These are phyloP conservation scores for Curvularia lunata DNA, from an alignment of 2,329 filamentous ascomycete species.

Conservation along the genomic window DNA sequence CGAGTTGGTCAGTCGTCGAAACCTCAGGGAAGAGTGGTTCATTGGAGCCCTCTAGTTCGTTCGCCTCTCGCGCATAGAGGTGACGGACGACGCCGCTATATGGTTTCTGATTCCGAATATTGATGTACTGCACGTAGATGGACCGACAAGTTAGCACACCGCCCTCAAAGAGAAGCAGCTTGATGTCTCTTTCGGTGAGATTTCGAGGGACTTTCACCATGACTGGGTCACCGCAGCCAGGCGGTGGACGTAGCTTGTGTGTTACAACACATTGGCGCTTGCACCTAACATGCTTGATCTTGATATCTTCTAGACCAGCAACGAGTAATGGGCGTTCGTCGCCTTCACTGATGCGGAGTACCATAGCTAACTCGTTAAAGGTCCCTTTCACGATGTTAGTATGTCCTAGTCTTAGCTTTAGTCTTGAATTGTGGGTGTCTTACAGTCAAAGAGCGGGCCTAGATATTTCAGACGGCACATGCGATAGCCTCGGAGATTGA, in stretches of 20 bases:
- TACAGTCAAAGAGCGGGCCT: slow-evolving; percentile 27
- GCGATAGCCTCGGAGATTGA: slow-evolving; percentile 28
- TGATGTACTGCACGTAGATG: slow-evolving; percentile 2
- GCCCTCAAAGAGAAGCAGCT: slow-evolving; percentile 5
- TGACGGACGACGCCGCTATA: slow-evolving; percentile 13
- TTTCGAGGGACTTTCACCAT: not conserved
- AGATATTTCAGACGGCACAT: slow-evolving; percentile 29
- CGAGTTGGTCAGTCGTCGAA: not conserved
- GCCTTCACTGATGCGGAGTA: slow-evolving; percentile 3
- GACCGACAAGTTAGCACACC: slow-evolving; percentile 6
- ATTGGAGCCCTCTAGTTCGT: not conserved
- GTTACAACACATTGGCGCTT: slow-evolving; percentile 1
- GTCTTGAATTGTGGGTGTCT: not conserved
- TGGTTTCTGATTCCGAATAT: not conserved
- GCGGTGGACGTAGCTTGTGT: slow-evolving; percentile 6
- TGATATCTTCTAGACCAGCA: slow-evolving; percentile 5
- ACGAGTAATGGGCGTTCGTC: slow-evolving; percentile 4
- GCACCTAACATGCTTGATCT: not conserved
- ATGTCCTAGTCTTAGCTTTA: not conserved
- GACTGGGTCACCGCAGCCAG: not conserved
- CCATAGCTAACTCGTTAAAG: slow-evolving; percentile 17
- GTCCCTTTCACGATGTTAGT: slow-evolving; percentile 22
- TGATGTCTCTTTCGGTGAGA: slow-evolving; percentile 3
- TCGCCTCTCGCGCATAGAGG: slow-evolving; percentile 8
- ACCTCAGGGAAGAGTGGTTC: not conserved